Conservation (phyloP, 2,329 filamentous ascomycete species). For the Lithohypha guttulata region DNA sequence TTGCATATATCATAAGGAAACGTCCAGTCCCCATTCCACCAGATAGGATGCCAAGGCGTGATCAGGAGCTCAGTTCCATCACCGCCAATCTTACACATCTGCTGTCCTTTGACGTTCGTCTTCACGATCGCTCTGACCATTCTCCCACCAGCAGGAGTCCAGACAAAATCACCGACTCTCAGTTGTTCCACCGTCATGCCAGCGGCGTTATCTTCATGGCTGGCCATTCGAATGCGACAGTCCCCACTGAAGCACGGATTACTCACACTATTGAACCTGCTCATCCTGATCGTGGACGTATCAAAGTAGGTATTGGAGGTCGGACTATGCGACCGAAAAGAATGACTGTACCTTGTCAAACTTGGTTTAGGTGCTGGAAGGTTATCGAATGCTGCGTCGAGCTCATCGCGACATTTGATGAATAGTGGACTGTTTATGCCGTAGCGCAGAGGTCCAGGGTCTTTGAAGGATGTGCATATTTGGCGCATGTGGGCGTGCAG, state of each 20-base stretch:
- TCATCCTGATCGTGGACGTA: slow-evolving; percentile 30
- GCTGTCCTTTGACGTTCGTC: slow-evolving; percentile 32
- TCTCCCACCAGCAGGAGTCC: slow-evolving; percentile 41
- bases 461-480: slow-evolving; percentile 53
- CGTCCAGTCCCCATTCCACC: slow-evolving; percentile 31
- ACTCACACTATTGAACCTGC: slow-evolving; percentile 31
- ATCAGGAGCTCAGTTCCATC: slow-evolving; percentile 32
- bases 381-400: slow-evolving; percentile 36
- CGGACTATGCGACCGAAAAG: background rate
- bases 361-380: slow-evolving; percentile 23
- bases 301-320: background rate
- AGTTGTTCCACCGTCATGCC: slow-evolving; percentile 36
- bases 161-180: slow-evolving; percentile 37
- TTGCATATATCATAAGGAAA: slow-evolving; percentile 37
- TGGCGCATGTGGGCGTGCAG: slow-evolving; percentile 47
- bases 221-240: slow-evolving; percentile 37
- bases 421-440: slow-evolving; percentile 44
- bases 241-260: slow-evolving; percentile 46
- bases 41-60: slow-evolving; percentile 52
- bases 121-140: slow-evolving; percentile 43
- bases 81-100: slow-evolving; percentile 38
- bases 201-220: slow-evolving; percentile 23
- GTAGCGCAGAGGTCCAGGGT: slow-evolving; percentile 47
- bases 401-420: slow-evolving; percentile 36
- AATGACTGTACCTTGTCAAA: background rate